Evolutionary conservation across 352 stramenopile species (phyloP), one percentile per base, ranked within the genome.

Genomic region (Globisporangium mamillatum): DNA sequence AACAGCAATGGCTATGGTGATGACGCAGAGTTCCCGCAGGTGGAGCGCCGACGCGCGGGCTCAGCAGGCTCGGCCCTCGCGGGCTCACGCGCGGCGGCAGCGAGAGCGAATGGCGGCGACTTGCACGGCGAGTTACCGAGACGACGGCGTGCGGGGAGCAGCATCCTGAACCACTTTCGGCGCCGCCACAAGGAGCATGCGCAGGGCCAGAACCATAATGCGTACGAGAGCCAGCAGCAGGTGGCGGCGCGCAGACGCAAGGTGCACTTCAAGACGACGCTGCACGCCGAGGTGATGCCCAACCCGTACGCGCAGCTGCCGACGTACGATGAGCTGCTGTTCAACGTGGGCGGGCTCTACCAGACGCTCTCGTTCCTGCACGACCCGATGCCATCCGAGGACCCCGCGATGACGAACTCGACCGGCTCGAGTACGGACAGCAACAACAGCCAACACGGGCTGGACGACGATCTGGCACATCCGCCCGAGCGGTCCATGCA

Each of bases 261-360:
- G 6, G 80, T 88, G 41, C 83, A 76, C 62, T 88, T 88, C 65
- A 77, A 81, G 66, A 80, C 79, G 66, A 71, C 68, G 46, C 75
- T 83, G 64, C 60, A 75, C 38, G 66, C 76, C 27, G 78, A 86
- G 29, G 66, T 80, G 41, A 74, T 80, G 59, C 78, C 80, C 4
- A 66, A 68, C 3, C 63, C 68, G 2, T 54, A 44, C 18, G 32
- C 20, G 41, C 67, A 69, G 38, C 70, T 83, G 24, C 57, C 73
- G 66, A 87, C 77, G 34, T 89, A 87, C 69, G 80, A 89, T 67
- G 80, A 89, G 54, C 71, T 89, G 27, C 70, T 89, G 58, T 89
- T 89, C 61, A 80, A 77, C 41, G 78, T 89, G 34, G 80, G 78
- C 0, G 79, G 79, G 0, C 44, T 89, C 18, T 85, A 87, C 71